Percentiles rank a stretch among this genome's conserved stretches.
phyloP scores from a whole-genome alignment of 495 filamentous ascomycete genomes.

The Rhypophila decipiens region DNA sequence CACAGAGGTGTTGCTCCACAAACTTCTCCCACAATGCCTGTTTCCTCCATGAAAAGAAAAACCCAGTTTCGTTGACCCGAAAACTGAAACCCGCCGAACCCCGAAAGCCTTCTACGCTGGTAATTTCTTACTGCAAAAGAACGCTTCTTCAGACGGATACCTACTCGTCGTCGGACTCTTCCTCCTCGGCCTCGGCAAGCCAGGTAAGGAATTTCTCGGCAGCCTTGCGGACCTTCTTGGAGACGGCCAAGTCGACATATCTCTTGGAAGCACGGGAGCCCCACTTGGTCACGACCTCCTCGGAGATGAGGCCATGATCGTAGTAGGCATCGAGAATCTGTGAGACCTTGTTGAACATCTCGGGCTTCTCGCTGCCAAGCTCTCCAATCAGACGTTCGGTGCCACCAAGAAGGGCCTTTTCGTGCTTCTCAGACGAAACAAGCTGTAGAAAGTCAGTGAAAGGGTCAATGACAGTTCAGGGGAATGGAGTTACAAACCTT shows the following conservation, averaged over 20 bases:
- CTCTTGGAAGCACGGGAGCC: conserved; percentile 93
- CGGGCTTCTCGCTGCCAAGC: conserved; percentile 66
- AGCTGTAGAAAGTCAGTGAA: conserved; percentile 49
- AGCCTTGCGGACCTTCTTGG: conserved; percentile 92
- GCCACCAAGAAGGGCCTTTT: conserved; percentile 96
- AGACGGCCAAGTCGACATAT: conserved; percentile 82
- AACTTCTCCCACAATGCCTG: no score
- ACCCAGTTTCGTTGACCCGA: no score
- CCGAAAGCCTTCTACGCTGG: not conserved
- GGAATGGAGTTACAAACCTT: conserved; percentile 51
- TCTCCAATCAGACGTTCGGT: conserved; percentile 78
- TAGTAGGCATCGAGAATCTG: conserved; percentile 84
- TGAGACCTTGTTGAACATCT: conserved; percentile 70
- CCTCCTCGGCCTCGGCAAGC: conserved; percentile 87
- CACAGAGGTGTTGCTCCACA: no score
- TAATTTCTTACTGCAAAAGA: not conserved
- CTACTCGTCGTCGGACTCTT: conserved; percentile 28
- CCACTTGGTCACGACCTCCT: conserved; percentile 87
- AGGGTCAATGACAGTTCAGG: not conserved
- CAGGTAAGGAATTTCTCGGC: conserved; percentile 90
- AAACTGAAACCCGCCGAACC: not conserved
- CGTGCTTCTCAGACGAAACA: conserved; percentile 81
- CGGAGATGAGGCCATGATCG: conserved; percentile 76
- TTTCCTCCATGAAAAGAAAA: no score
- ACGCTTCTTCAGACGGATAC: not conserved